Base-by-base conservation (phyloP, 805 yeast genomes). In the Ogataea degrootiae region DNA sequence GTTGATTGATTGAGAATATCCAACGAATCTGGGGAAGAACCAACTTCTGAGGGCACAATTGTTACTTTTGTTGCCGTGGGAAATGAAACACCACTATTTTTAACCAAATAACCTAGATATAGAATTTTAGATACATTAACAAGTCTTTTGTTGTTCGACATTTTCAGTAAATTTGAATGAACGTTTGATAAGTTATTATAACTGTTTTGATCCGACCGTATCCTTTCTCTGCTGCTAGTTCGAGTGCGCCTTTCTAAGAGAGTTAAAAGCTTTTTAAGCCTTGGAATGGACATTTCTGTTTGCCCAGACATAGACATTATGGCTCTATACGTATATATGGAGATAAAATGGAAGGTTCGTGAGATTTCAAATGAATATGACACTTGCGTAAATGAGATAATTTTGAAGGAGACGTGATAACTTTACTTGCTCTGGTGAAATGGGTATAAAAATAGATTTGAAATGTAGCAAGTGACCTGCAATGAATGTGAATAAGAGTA, bases 51-150 rank as follows among this genome's bases (percentile, higher is more conserved):
- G 15, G 6, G n/a, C 33, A 6, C 8, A 22, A 12, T 17, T 33
- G 21, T 8, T 23, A 9, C 1, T 17, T 2, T 23, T 40, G 31
- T 17, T 31, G 16, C 8, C 31, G 26, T 9, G 17, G 26, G 6
- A 17, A 36, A 5, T n/a, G 14, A 21, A 37, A 11, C 12, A 7
- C 31, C 31, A 7, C 21, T 15, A 29, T 37, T 34, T 22, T 33
- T 36, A 16, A 48, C 37, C 11, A 48, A 23, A 16, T 33, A 48
- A 6, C 51, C 39, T 23, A 48, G 29, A 22, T 45, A 48, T 4
- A 48, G 29, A 15, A 48, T 26, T 31, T 42, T 45, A 5, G 48
- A 41, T 16, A 45, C 33, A 12, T 38, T 34, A 6, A 26, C 34
- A 22, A 47, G 31, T 14, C 21, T 16, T 31, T 44, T 34, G 23